Conservation (phyloP, 2,329 filamentous ascomycete genomes). For the Cladosporium phlei region DNA sequence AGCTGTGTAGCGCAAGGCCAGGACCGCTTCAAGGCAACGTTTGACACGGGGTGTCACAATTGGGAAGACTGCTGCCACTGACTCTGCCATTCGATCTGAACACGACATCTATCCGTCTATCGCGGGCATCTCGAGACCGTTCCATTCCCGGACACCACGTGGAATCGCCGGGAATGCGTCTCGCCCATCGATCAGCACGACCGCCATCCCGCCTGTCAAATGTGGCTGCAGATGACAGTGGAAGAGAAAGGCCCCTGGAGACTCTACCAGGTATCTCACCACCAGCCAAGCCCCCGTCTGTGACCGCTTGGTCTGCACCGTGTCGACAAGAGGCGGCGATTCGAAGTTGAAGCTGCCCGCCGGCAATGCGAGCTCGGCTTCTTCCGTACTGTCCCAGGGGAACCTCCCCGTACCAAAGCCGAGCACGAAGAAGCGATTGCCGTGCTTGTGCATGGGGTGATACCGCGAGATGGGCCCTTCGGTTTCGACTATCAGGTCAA, state of each 20-base stretch:
- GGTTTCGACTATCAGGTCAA: not conserved
- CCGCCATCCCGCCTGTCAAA: conserved; percentile 45
- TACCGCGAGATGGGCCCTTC: not conserved
- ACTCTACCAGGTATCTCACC: conserved; percentile 4
- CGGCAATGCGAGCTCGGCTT: not conserved
- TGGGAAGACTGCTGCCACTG: no score
- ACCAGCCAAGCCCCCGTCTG: conserved; percentile 13
- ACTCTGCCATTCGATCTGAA: no score
- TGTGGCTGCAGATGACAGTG: conserved; percentile 50
- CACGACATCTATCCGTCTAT: no score
- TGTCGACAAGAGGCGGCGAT: not conserved
- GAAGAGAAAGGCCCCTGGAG: conserved; percentile 44
- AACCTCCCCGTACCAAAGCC: not conserved
- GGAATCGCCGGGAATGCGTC: conserved; percentile 33
- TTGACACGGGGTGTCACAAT: no score
- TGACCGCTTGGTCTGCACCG: not conserved
- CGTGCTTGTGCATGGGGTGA: not conserved
- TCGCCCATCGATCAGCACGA: conserved; percentile 46
- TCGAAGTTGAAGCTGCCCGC: not conserved
- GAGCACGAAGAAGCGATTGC: not conserved
- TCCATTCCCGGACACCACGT: not conserved
- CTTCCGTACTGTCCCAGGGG: not conserved
- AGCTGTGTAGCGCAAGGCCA: no score
- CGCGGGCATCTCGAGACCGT: not conserved
- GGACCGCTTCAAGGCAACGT: no score